These are phyloP conservation scores for Dendrobium chrysotoxum DNA, from an alignment of 106 monocot species.

Conservation along the genomic window DNA sequence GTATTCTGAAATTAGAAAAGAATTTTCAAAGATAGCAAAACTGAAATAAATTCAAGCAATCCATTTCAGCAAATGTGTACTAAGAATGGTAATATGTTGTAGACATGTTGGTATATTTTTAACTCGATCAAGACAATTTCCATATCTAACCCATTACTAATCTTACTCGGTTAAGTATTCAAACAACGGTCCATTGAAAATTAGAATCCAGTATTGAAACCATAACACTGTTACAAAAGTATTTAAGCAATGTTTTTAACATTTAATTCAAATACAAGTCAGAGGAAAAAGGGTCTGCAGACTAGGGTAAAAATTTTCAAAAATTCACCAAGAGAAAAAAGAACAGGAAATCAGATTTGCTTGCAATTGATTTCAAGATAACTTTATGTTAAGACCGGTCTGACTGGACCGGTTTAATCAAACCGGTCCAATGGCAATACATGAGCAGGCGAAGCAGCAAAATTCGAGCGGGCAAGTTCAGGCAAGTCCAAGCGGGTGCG, in stretches of 20 bases:
- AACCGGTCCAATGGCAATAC: too few relatives aligned
- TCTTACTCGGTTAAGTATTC: not conserved
- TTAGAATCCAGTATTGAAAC: not conserved
- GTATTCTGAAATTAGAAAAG: slow-evolving; percentile 31
- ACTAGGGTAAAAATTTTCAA: not conserved
- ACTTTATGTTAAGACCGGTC: too few relatives aligned
- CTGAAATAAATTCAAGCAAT: not conserved
- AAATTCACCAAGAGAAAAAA: not conserved
- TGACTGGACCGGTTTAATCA: too few relatives aligned
- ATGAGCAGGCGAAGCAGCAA: too few relatives aligned
- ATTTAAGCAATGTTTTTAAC: not conserved
- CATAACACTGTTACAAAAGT: not conserved
- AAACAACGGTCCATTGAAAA: not conserved
- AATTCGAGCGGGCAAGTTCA: too few relatives aligned
- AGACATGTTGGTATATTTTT: too few relatives aligned
- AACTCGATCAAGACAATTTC: not conserved
- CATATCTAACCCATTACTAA: not conserved
- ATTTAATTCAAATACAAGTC: not conserved
- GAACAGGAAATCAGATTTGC: not conserved
- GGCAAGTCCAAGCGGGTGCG: too few relatives aligned
- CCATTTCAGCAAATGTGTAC: not conserved
- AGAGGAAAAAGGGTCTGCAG: not conserved
- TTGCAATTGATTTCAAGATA: not conserved
- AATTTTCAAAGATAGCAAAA: not conserved
- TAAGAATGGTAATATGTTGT: not conserved